Conservation (phyloP, 176 grass and related monocot species). For the Oryza meyeriana region DNA sequence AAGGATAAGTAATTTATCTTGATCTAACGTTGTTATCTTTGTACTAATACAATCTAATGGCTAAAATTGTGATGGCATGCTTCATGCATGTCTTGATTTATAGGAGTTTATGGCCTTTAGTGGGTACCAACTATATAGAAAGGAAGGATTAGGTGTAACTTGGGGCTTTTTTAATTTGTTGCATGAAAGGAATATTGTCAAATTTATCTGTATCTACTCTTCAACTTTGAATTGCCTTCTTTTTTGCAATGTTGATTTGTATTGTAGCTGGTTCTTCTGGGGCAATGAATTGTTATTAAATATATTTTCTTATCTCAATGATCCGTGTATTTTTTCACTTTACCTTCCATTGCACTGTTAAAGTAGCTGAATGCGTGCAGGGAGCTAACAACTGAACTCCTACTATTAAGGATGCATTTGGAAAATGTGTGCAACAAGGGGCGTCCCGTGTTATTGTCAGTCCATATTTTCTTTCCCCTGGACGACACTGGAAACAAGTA, state of each 20-base stretch:
- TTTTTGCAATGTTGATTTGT: not conserved
- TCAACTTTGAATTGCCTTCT: not conserved
- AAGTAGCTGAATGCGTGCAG: conserved; percentile 37
- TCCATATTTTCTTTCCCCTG: conserved; percentile 94
- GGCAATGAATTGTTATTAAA: conserved; percentile 5
- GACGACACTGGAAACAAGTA: conserved; percentile 89
- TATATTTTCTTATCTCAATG: not conserved
- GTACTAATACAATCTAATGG: too few relatives aligned
- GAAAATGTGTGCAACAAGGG: conserved; percentile 74
- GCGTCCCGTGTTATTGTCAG: conserved; percentile 66
- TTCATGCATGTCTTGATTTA: too few relatives aligned
- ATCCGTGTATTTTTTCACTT: conserved; percentile 8
- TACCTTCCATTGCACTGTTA: not conserved
- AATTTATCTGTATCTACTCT: not conserved
- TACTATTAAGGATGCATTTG: conserved; percentile 79
- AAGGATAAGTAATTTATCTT: too few relatives aligned
- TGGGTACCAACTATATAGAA: too few relatives aligned
- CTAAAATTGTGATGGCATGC: too few relatives aligned
- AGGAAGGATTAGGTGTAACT: not conserved
- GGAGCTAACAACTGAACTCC: conserved; percentile 84
- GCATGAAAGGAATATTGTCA: not conserved
- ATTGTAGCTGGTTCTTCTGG: not conserved
- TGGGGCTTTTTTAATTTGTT: not conserved
- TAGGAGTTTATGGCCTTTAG: too few relatives aligned
- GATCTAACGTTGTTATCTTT: too few relatives aligned